Base-by-base conservation (phyloP, 1,139 yeast genomes). In the Saccharomyces pastorianus region DNA sequence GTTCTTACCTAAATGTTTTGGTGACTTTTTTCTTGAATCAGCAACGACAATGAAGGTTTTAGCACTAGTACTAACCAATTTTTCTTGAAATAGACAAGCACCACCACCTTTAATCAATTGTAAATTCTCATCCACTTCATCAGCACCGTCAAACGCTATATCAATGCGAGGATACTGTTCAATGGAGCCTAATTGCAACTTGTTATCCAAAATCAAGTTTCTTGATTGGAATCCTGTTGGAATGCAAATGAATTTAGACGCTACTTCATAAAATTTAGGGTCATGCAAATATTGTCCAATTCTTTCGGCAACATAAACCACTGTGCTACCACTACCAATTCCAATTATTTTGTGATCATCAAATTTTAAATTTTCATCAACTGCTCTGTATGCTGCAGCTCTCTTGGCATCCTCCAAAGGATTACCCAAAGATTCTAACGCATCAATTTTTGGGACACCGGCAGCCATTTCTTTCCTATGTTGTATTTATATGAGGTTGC, bases 81-180 rank as follows among this genome's bases (percentile, higher is more conserved):
- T 95, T 71, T 95, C 99, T 73, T 93, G 99, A 75, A 95, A 86
- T 60, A 90, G 77, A 72, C 99, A 95, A 2, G 97, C 99, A 46
- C 99, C 99, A 51, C 99, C 99, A 59, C 99, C 99, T 73, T 95
- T 95, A 71, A 95, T 93, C 65, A 93, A 83, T 68, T 90, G 88
- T 64, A 93, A 77, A 20, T 77, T 68, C 6, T 81, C 68, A 69
- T 93, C 99, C 55, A 91, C 95, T 71, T 95, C 99, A 72, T 95
- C 99, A 7, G 99, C 99, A 47, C 99, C 99, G 71, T 95, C 99
- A 69, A 95, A 93, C 2, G 96, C 96, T 63, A 93, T 83, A 68
- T 93, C 99, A 47, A 95, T 74, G 32, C 79, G 78, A 1, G 90
- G 83, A 63, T 75, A 84, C 73, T 88, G 91, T 66, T 93, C 98